phyloP scores from a whole-genome alignment of 352 stramenopile genomes.

The Phytophthora sansomeana region DNA sequence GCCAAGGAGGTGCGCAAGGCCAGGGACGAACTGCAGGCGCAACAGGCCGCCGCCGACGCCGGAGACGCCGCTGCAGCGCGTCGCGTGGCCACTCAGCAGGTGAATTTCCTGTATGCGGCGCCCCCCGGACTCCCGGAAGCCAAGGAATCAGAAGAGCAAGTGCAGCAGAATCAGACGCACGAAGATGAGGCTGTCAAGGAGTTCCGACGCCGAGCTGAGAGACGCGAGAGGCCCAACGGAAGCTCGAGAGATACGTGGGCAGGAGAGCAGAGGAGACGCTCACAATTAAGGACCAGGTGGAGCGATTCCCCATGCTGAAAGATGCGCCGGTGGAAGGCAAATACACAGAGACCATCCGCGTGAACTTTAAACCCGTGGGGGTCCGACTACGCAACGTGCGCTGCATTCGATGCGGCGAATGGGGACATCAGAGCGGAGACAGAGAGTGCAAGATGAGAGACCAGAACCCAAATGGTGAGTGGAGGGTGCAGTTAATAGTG shows the following conservation, averaged over 20 bases:
- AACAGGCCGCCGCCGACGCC: slow-evolving; percentile 63
- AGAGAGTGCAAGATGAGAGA: slow-evolving; percentile 81
- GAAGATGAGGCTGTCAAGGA: slow-evolving; percentile 75
- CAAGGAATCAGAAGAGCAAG: slow-evolving; percentile 39
- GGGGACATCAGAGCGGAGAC: slow-evolving; percentile 87
- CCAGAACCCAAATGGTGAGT: slow-evolving; percentile 73
- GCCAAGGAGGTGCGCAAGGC: slow-evolving; percentile 74
- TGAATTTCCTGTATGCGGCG: slow-evolving; percentile 80
- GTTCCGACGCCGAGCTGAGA: slow-evolving; percentile 70
- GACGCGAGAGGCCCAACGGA: slow-evolving; percentile 50
- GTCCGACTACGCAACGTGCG: slow-evolving; percentile 84
- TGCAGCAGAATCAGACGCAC: slow-evolving; percentile 38
- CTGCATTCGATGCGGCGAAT: slow-evolving; percentile 84
- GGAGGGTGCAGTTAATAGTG: background rate
- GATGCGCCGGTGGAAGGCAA: slow-evolving; percentile 87
- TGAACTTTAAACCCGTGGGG: slow-evolving; percentile 91
- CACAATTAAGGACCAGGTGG: slow-evolving; percentile 85
- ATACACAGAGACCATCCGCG: slow-evolving; percentile 81
- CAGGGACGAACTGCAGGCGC: slow-evolving; percentile 57
- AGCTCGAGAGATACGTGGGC: slow-evolving; percentile 81
- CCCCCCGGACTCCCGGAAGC: slow-evolving; percentile 69
- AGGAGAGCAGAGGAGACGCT: slow-evolving; percentile 70
- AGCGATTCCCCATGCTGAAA: slow-evolving; percentile 91
- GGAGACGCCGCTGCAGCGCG: slow-evolving; percentile 59
- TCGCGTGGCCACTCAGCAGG: slow-evolving; percentile 58